phyloP scores from a whole-genome alignment of 768 basidiomycete species.

The Chalciporus sphaerocephalus region DNA sequence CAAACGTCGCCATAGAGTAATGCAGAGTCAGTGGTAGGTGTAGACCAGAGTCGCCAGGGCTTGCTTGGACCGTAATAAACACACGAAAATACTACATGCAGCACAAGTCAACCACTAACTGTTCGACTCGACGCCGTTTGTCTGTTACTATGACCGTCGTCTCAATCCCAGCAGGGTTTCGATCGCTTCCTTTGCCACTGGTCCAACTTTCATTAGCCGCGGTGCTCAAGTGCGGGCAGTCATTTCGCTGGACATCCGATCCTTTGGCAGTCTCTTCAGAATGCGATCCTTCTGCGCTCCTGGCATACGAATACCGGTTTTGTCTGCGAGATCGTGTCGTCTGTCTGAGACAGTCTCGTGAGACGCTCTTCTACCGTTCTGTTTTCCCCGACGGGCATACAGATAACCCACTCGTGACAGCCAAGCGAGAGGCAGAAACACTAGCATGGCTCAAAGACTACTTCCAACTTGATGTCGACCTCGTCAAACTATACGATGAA shows the following conservation, averaged over 20 bases:
- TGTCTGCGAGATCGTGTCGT: slow-evolving; percentile 80
- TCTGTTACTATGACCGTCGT: slow-evolving; percentile 14
- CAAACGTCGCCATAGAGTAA: slow-evolving; percentile 44
- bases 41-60: not conserved
- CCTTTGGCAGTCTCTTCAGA: slow-evolving; percentile 32
- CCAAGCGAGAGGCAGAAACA: slow-evolving; percentile 56
- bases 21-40: slow-evolving; percentile 6
- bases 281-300: slow-evolving; percentile 11
- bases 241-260: slow-evolving; percentile 73
- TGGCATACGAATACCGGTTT: slow-evolving; percentile 68
- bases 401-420: slow-evolving; percentile 28
- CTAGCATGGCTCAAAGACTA: slow-evolving; percentile 77
- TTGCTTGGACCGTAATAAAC: not conserved
- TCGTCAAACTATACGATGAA: slow-evolving; percentile 62
- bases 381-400: slow-evolving; percentile 49
- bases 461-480: slow-evolving; percentile 80
- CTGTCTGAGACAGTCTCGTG: slow-evolving; percentile 68
- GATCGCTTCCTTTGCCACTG: slow-evolving; percentile 54
- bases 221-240: slow-evolving; percentile 79
- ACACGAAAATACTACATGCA: slow-evolving; percentile 12
- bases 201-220: slow-evolving; percentile 72
- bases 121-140: too few species aligned
- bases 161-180: slow-evolving; percentile 41
- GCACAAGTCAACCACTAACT: too few species aligned
- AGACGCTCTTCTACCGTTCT: slow-evolving; percentile 66